Evolutionary conservation across 1,139 yeast species (phyloP).

Genomic region (Nakaseomyces kungkrabaensis): DNA sequence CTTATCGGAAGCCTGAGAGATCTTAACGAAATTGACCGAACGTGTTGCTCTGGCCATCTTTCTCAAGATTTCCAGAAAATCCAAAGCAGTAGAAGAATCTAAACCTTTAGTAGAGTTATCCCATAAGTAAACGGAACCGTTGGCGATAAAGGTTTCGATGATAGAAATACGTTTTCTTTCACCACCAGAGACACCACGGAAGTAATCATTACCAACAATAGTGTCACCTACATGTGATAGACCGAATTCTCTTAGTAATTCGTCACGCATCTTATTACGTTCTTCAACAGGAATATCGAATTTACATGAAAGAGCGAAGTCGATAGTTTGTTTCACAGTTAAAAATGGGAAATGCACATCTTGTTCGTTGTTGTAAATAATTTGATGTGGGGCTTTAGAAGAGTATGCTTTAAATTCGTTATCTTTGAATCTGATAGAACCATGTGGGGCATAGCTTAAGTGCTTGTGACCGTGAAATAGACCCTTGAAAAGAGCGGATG

Average conservation of each 20-base stretch:
- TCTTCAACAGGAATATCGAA: conserved; percentile 30
- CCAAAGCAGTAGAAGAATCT: conserved; percentile 44
- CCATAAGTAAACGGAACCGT: conserved; percentile 42
- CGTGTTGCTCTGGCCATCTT: conserved; percentile 36
- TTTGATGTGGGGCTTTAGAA: conserved; percentile 27
- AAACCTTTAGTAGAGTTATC: conserved; percentile 47
- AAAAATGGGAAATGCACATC: conserved; percentile 43
- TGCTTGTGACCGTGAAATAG: conserved; percentile 16
- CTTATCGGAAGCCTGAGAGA: conserved; percentile 44
- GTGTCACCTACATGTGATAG: conserved; percentile 34
- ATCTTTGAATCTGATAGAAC: conserved; percentile 18
- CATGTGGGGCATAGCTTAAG: conserved; percentile 29
- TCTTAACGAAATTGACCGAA: conserved; percentile 39
- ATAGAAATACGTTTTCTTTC: conserved; percentile 38
- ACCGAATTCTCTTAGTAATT: conserved; percentile 35
- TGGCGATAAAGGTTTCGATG: conserved; percentile 40
- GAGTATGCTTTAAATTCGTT: conserved; percentile 20
- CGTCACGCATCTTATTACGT: conserved; percentile 31
- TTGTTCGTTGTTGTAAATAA: conserved; percentile 40
- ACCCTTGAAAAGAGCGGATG: conserved; percentile 17
- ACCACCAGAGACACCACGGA: conserved; percentile 39
- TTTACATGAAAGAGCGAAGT: conserved; percentile 30
- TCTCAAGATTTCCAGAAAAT: conserved; percentile 38
- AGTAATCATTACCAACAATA: conserved; percentile 36
- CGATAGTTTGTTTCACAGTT: conserved; percentile 39